Percentiles rank a stretch among this genome's conserved stretches.
Conservation (phyloP, 164 flowering plant species). For the Kingdonia uniflora region DNA sequence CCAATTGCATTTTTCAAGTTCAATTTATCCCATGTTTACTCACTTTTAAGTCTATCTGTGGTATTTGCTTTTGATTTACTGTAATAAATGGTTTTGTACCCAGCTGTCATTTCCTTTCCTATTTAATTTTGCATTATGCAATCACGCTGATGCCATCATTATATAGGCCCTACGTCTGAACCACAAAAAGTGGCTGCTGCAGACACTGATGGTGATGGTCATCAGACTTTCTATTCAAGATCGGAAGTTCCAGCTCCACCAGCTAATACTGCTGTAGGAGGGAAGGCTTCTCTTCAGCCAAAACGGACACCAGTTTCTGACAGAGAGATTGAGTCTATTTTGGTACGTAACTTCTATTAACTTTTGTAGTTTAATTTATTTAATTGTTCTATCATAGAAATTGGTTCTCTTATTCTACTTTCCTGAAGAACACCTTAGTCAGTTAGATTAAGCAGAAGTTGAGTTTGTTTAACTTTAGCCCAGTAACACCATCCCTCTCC, state of each 20-base stretch:
- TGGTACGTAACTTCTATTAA: slow-evolving; percentile 36
- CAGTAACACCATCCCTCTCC: too few relatives aligned
- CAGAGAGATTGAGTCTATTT: slow-evolving; percentile 70
- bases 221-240: slow-evolving; percentile 28
- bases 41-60: background rate
- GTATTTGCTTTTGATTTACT: background rate
- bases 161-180: slow-evolving; percentile 15
- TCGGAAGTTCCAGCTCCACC: slow-evolving; percentile 24
- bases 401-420: too few relatives aligned
- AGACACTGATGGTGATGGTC: slow-evolving; percentile 14
- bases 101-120: background rate
- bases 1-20: too few relatives aligned
- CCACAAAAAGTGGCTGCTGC: slow-evolving; percentile 4
- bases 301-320: slow-evolving; percentile 64
- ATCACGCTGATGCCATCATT: background rate
- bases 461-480: too few relatives aligned
- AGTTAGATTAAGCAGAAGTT: too few relatives aligned
- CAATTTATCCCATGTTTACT: too few relatives aligned
- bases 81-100: background rate
- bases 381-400: too few relatives aligned
- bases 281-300: slow-evolving; percentile 86
- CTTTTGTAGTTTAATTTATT: background rate
- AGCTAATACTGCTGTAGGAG: slow-evolving; percentile 36
- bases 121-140: too few relatives aligned
- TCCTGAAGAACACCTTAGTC: too few relatives aligned